Evolutionary conservation across 1,284 basidiomycete genomes (phyloP).

Genomic region (Takashimella tepidaria): DNA sequence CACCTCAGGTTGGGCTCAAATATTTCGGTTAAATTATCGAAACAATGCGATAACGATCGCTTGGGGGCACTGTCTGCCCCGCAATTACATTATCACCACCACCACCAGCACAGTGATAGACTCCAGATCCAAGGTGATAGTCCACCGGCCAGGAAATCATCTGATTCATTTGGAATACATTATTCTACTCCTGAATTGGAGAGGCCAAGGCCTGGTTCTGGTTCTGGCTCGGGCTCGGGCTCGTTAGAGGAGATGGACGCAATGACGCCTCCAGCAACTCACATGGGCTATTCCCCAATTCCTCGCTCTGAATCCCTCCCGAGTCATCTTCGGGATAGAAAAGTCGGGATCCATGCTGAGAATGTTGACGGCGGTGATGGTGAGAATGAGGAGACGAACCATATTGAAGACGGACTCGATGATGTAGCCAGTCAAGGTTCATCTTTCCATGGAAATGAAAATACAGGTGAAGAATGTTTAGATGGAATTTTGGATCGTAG

Average conservation of each 20-base stretch:
- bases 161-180: conserved; percentile 25
- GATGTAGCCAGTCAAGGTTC: not conserved
- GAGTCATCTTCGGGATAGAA: too few relatives aligned
- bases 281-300: too few relatives aligned
- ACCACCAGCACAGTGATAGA: too few relatives aligned
- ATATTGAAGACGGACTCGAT: not conserved
- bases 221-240: conserved; percentile 1
- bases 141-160: conserved; percentile 13
- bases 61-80: too few relatives aligned
- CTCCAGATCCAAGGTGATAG: too few relatives aligned
- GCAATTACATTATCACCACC: too few relatives aligned
- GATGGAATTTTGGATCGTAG: not conserved
- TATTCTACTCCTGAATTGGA: conserved; percentile 10
- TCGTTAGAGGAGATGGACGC: conserved; percentile 16
- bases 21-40: too few relatives aligned
- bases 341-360: too few relatives aligned
- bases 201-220: not conserved
- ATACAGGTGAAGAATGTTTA: not conserved
- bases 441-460: not conserved
- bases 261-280: conserved; percentile 16
- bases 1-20: too few relatives aligned
- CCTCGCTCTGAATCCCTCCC: not conserved
- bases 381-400: not conserved
- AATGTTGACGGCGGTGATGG: conserved; percentile 7
- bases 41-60: too few relatives aligned